Evolutionary conservation across 2,329 filamentous ascomycete genomes (phyloP).

Genomic region (Apiospora sp.): DNA sequence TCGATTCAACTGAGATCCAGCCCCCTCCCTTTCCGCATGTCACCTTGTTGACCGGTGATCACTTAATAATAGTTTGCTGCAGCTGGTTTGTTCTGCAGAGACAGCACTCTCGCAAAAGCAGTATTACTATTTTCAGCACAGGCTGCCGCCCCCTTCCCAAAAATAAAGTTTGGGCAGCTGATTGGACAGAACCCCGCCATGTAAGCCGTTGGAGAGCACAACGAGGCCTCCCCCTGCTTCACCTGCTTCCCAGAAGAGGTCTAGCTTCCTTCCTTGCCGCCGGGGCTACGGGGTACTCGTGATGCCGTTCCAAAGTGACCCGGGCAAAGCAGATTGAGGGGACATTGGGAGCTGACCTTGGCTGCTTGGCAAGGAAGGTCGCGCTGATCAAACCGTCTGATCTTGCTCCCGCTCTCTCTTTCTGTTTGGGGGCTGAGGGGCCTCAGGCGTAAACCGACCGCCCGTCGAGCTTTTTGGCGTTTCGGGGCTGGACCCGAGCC

Average conservation of each 20-base stretch:
- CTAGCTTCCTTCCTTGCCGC: constrained; percentile 11
- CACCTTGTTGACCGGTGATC: neutral
- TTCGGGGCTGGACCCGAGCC: constrained; percentile 6
- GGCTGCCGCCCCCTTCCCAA: neutral
- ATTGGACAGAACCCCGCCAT: constrained; percentile 5
- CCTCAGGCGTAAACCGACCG: neutral
- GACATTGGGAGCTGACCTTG: neutral
- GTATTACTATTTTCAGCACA: neutral
- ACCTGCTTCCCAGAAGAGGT: constrained; percentile 11
- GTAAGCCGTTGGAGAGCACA: neutral
- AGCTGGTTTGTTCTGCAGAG: neutral
- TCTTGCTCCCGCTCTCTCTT: neutral
- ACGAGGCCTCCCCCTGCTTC: constrained; percentile 14
- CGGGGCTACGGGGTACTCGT: neutral
- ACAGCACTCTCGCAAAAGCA: neutral
- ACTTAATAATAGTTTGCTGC: neutral
- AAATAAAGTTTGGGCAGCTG: neutral
- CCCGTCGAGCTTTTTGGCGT: neutral
- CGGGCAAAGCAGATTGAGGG: neutral
- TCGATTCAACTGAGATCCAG: neutral
- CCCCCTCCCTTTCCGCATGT: neutral
- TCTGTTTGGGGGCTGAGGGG: neutral
- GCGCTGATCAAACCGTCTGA: neutral
- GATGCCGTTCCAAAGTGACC: neutral
- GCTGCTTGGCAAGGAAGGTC: neutral